Percentiles rank a stretch among this genome's conserved stretches.
Conservation (phyloP, 208 protist genomes). For the Leishmania tropica region DNA sequence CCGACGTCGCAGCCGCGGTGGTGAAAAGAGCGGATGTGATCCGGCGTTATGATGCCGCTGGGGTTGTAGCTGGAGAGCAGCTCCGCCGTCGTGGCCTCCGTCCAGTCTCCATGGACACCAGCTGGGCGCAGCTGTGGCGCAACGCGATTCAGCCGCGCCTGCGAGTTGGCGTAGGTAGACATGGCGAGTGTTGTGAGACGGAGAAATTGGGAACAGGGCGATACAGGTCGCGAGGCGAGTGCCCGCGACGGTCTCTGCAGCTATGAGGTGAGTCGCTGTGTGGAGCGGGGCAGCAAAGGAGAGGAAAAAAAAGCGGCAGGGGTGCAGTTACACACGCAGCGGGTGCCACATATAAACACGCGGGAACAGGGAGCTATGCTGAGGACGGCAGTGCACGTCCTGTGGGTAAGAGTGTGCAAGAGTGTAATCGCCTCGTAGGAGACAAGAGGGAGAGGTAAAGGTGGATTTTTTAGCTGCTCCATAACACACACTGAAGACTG, state of each 20-base stretch:
- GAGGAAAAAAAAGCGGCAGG: neutral
- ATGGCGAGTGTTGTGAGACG: conserved; percentile 7
- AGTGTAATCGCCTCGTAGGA: neutral
- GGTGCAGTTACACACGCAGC: neutral
- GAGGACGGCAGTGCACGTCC: neutral
- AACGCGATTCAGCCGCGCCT: conserved; percentile 54
- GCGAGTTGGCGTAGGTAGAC: conserved; percentile 40
- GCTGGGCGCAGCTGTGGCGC: conserved; percentile 80
- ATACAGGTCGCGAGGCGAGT: neutral
- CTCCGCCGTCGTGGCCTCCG: conserved; percentile 46
- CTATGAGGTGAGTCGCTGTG: neutral
- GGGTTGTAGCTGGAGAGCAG: conserved; percentile 79
- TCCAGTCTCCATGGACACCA: conserved; percentile 53
- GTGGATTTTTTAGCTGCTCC: neutral
- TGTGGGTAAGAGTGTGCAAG: neutral
- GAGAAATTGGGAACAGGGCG: neutral
- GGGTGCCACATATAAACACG: neutral
- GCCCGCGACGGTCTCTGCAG: neutral
- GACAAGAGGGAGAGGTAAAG: neutral
- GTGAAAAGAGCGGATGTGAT: conserved; percentile 57
- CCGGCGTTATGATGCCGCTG: conserved; percentile 46
- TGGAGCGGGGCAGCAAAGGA: neutral
- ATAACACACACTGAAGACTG: neutral
- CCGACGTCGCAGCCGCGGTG: conserved; percentile 73
- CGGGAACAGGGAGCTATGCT: no score